Base-by-base conservation (phyloP, 108 stramenopile species). In the Discostella stelligeroides region DNA sequence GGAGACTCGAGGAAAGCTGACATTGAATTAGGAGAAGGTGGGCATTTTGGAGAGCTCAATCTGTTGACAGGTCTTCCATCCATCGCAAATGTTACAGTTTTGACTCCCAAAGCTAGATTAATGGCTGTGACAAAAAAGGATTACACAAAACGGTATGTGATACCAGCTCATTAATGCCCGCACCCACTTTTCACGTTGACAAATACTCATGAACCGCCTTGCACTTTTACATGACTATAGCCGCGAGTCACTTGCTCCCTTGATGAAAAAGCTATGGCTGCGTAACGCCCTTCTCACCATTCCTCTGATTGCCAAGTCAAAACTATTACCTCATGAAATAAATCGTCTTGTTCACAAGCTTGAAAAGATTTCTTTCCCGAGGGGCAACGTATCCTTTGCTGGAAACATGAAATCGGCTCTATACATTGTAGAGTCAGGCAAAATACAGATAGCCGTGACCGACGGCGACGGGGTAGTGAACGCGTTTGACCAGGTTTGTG, bases 61-160 rank as follows among this genome's bases (percentile, higher is more conserved):
- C 34, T 76, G 39, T 58, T 76, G 55, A 60, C 60, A 15, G 63
- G 63, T 23, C 50, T 49, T 5, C 67, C 62, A 25, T 69, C 68
- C 27, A 63, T 68, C 42, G 75, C 75, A 18, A 76, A 76, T 64
- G 75, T 76, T 23, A 76, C 68, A 14, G 75, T 76, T 30, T 7
- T 76, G 11, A 53, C 75, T 6, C 63, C 68, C 13, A 76, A 76
- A 57, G 75, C 61, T 4, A 68, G 66, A 43, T 41, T 76, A 13
- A 76, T 76, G 75, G 75, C 60, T 1, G 68, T 76, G 38, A 67
- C 75, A 3, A 76, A 76, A 47, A 76, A 76, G 51, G 75, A 76
- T 41, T 76, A 68, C 40, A 63, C 30, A 14, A 68, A 68, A 56
- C 46, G 72, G 72, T 72, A 49, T 57, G 62, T 40, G n/a, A 58